Percentiles rank a stretch among this genome's conserved stretches.
Conservation (phyloP, 768 basidiomycete genomes). For the Dendrothele bispora region DNA sequence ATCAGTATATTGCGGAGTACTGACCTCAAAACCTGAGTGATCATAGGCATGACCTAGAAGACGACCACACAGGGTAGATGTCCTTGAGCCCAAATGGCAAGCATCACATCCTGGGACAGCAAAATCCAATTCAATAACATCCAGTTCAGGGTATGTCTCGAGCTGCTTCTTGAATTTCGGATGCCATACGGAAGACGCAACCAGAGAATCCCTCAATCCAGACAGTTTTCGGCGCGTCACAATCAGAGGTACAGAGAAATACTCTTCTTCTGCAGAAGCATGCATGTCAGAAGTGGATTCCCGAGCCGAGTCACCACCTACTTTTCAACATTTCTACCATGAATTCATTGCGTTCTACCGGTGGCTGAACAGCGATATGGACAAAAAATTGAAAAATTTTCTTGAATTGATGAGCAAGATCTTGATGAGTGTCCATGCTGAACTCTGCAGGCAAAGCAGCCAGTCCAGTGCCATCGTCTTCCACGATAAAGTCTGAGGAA, state of each 20-base stretch:
- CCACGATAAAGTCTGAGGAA: conserved; percentile 49
- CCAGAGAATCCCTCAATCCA: conserved; percentile 71
- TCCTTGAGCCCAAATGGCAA: conserved; percentile 71
- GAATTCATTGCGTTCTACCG: conserved; percentile 49
- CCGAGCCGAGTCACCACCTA: conserved; percentile 24
- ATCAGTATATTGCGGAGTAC: too few species aligned
- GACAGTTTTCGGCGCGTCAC: conserved; percentile 67
- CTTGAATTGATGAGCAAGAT: conserved; percentile 80
- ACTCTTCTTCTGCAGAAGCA: conserved; percentile 50
- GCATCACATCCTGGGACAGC: conserved; percentile 74
- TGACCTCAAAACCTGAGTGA: conserved; percentile 63
- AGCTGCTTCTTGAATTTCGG: conserved; percentile 65
- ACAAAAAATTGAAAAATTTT: conserved; percentile 87
- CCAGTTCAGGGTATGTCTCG: conserved; percentile 66
- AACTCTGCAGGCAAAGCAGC: conserved; percentile 71
- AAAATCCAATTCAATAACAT: conserved; percentile 51
- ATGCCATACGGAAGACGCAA: conserved; percentile 84
- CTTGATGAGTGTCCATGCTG: conserved; percentile 78
- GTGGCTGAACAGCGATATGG: conserved; percentile 67
- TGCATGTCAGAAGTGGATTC: neutral
- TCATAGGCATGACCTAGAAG: conserved; percentile 76
- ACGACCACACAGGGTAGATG: conserved; percentile 62
- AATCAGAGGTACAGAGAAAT: conserved; percentile 71
- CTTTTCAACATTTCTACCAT: conserved; percentile 56
- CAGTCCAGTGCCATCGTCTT: conserved; percentile 52